phyloP scores from a whole-genome alignment of 75 land plant genomes.

The Selaginella tamariscina region DNA sequence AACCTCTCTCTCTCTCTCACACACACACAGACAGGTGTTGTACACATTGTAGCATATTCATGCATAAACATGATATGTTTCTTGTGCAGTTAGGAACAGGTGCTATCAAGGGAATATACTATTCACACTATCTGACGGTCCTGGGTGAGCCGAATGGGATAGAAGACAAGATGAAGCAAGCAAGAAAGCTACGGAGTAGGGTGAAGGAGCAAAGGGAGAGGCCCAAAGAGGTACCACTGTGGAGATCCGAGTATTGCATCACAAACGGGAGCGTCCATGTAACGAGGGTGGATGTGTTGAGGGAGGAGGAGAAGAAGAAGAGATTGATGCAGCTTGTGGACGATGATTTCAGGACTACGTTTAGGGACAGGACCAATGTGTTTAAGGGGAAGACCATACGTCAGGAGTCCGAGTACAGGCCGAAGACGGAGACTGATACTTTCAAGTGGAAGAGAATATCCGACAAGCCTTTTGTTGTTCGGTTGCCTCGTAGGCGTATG shows the following conservation, averaged over 20 bases:
- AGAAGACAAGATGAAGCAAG: conserved; percentile 7
- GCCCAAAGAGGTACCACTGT: neutral
- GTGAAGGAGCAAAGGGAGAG: neutral
- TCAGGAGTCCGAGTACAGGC: neutral
- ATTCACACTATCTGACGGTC: conserved; percentile 14
- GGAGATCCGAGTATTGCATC: neutral
- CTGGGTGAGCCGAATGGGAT: conserved; percentile 6
- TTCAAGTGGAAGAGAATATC: neutral
- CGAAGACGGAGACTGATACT: neutral
- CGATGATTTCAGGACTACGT: neutral
- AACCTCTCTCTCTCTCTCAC: neutral
- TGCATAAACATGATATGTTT: too few species aligned
- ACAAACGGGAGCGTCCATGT: neutral
- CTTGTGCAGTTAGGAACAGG: conserved; percentile 13
- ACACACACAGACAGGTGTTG: neutral
- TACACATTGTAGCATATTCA: neutral
- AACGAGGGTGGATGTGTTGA: neutral
- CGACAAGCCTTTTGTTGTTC: neutral
- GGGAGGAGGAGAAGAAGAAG: neutral
- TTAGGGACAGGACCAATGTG: neutral
- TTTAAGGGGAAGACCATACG: neutral
- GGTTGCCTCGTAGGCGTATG: neutral
- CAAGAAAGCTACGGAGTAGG: conserved; percentile 4
- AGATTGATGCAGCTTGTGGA: neutral
- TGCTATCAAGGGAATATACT: conserved; percentile 11